Evolutionary conservation across 2,329 filamentous ascomycete genomes (phyloP).

Genomic region (Alternaria arbusti): DNA sequence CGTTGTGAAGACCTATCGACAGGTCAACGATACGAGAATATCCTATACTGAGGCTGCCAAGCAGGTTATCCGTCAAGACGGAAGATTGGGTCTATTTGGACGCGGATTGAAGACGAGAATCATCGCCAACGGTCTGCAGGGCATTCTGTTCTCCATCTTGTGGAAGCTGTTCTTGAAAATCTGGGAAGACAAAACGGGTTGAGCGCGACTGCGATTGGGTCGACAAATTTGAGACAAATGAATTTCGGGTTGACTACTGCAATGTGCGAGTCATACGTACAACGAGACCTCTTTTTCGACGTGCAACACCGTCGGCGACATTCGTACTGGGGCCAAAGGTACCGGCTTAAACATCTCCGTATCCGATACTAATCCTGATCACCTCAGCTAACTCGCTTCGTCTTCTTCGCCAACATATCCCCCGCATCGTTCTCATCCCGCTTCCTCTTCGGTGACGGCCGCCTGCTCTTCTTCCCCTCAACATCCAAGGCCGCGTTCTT

Average conservation of each 20-base stretch:
- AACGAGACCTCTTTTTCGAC: neutral
- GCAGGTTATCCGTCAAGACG: slow-evolving; percentile 33
- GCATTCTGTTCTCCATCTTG: slow-evolving; percentile 38
- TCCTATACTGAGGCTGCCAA: slow-evolving; percentile 37
- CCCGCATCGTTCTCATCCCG: neutral
- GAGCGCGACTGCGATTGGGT: neutral
- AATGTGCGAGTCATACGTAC: neutral
- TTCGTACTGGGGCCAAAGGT: neutral
- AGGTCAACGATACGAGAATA: slow-evolving; percentile 35
- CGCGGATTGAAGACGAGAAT: slow-evolving; percentile 38
- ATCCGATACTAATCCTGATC: neutral
- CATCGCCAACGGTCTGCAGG: slow-evolving; percentile 39
- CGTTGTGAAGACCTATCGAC: slow-evolving; percentile 39
- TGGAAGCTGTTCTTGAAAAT: slow-evolving; percentile 40
- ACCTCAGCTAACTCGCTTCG: neutral
- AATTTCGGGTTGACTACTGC: neutral
- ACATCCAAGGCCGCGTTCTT: neutral
- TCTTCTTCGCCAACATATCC: neutral
- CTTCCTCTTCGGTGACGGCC: neutral
- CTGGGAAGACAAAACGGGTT: slow-evolving; percentile 26
- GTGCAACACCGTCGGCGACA: neutral
- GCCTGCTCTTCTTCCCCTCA: neutral
- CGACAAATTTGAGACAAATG: neutral
- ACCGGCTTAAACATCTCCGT: neutral
- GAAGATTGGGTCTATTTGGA: slow-evolving; percentile 30